These are phyloP conservation scores for Kernera saxatilis DNA, from an alignment of 345 rosid species.

Conservation along the genomic window DNA sequence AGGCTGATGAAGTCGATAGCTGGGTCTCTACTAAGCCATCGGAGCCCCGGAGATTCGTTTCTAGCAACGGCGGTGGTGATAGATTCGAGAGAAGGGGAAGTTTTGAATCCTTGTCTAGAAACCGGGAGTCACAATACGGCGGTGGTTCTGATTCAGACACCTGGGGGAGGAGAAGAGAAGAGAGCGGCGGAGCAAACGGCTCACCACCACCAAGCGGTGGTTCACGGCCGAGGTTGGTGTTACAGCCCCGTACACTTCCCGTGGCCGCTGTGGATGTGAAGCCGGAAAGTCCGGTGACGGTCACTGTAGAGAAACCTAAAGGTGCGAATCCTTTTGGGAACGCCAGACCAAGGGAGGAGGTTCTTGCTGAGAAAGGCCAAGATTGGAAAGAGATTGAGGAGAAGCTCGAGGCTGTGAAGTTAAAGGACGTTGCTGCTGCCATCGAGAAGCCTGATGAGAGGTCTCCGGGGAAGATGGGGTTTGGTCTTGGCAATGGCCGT, in stretches of 20 bases:
- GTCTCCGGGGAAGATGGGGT: slow-evolving; percentile 36
- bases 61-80: slow-evolving; percentile 22
- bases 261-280: slow-evolving; percentile 30
- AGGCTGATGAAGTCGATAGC: slow-evolving; percentile 81
- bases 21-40: slow-evolving; percentile 61
- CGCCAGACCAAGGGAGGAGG: slow-evolving; percentile 97
- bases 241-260: slow-evolving; percentile 73
- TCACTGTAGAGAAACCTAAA: slow-evolving; percentile 43
- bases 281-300: slow-evolving; percentile 23
- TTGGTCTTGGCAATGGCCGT: slow-evolving; percentile 41
- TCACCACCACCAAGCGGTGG: not conserved
- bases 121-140: slow-evolving; percentile 36
- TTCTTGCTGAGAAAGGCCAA: slow-evolving; percentile 81
- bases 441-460: slow-evolving; percentile 42
- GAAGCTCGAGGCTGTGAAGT: slow-evolving; percentile 56
- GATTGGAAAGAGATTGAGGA: slow-evolving; percentile 95
- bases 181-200: slow-evolving; percentile 24
- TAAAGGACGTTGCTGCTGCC: slow-evolving; percentile 36
- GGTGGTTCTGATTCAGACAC: slow-evolving; percentile 49
- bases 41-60: slow-evolving; percentile 40
- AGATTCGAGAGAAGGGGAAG: slow-evolving; percentile 59
- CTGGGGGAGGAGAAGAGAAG: slow-evolving; percentile 83
- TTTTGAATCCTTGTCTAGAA: slow-evolving; percentile 63
- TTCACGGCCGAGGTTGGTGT: slow-evolving; percentile 59
- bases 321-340: slow-evolving; percentile 75